A percentile compares a stretch with the other conserved stretches of the same genome.
Conservation (phyloP, 2,329 filamentous ascomycete genomes). For the Aspergillus flavus region DNA sequence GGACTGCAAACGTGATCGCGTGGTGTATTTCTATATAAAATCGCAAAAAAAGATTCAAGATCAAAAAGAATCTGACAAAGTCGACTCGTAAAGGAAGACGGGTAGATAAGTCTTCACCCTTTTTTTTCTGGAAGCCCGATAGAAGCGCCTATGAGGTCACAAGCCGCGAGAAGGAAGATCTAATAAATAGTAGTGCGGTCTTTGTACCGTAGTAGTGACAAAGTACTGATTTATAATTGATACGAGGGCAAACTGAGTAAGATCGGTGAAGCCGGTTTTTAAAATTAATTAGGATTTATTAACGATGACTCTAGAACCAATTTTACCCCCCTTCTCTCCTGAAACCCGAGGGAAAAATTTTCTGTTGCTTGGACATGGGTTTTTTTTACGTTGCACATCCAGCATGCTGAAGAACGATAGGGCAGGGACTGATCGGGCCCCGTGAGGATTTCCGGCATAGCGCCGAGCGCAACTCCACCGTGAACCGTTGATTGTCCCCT, state of each 20-base stretch:
- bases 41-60: constrained; percentile 2
- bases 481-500: not conserved
- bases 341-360: constrained; percentile 11
- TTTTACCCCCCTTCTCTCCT: not conserved
- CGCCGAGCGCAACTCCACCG: constrained; percentile 14
- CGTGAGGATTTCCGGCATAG: constrained; percentile 20
- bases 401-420: constrained; percentile 20
- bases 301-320: not conserved
- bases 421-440: constrained; percentile 21
- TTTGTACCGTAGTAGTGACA: constrained; percentile 10
- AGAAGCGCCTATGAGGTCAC: constrained; percentile 6
- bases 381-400: constrained; percentile 33
- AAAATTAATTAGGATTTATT: constrained; percentile 2
- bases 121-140: not conserved
- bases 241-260: not conserved
- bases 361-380: constrained; percentile 17
- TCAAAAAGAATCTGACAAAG: constrained; percentile 10
- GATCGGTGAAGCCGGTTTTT: not conserved
- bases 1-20: constrained; percentile 1
- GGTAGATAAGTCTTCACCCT: not conserved
- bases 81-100: not conserved
- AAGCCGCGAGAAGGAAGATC: not conserved
- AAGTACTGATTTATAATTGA: constrained; percentile 21
- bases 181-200: not conserved
- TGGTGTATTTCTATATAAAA: not conserved